Conservation (phyloP, 805 yeast species). For the Myxozyma sirexii region DNA sequence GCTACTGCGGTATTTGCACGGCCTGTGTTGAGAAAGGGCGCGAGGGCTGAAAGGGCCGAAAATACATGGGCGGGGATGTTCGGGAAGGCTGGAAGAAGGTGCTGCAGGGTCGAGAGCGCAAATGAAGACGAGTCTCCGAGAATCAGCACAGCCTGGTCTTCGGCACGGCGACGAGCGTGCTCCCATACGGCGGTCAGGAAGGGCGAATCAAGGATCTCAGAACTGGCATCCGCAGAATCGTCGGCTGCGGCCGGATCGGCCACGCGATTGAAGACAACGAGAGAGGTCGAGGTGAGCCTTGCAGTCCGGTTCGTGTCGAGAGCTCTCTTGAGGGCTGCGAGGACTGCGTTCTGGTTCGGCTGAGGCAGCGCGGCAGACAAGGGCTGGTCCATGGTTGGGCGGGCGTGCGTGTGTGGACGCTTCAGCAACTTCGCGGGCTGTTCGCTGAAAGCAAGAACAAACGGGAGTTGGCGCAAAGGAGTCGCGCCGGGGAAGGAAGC, state of each 20-base stretch:
- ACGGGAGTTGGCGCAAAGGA: too few species aligned
- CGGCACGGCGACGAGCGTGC: conserved; percentile 46
- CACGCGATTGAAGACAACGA: conserved; percentile 14
- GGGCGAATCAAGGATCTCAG: conserved; percentile 39
- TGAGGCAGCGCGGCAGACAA: conserved; percentile 22
- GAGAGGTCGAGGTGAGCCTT: conserved; percentile 23
- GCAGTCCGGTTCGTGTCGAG: conserved; percentile 13
- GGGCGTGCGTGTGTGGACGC: too few species aligned
- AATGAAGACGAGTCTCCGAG: conserved; percentile 16
- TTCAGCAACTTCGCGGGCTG: background rate
- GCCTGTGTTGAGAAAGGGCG: conserved; percentile 45
- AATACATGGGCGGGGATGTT: conserved; percentile 42
- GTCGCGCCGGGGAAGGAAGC: too few species aligned
- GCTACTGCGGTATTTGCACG: conserved; percentile 21
- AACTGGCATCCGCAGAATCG: background rate
- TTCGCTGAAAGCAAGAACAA: background rate
- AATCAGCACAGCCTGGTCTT: conserved; percentile 46
- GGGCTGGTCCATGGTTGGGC: conserved; percentile 19
- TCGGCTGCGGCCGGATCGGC: background rate
- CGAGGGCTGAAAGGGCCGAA: conserved; percentile 43
- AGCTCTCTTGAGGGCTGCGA: conserved; percentile 15
- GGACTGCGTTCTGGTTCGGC: conserved; percentile 18
- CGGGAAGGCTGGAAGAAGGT: conserved; percentile 42
- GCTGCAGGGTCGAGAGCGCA: conserved; percentile 18
- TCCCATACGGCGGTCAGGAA: conserved; percentile 44